Evolutionary conservation across 148 eudicot genomes (phyloP).

Genomic region (Rheum nobile): DNA sequence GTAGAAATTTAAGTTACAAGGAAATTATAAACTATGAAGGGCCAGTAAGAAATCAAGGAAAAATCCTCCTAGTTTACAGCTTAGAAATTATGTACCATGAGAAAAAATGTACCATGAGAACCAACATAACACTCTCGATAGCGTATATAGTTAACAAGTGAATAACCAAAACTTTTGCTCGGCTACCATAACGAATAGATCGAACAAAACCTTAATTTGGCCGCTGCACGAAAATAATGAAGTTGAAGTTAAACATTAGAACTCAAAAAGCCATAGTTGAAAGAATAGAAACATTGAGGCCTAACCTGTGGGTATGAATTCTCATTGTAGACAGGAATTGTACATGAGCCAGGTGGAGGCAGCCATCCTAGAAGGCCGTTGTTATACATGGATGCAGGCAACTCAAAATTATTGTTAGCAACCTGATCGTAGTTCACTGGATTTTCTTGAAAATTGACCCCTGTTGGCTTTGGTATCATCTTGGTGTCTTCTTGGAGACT

Average conservation of each 20-base stretch:
- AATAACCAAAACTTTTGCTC: not conserved
- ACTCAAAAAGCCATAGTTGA: not conserved
- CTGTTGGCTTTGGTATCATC: slow-evolving; percentile 22
- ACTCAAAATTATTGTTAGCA: slow-evolving; percentile 30
- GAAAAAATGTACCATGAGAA: not conserved
- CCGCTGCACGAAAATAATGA: slow-evolving; percentile 16
- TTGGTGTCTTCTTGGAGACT: slow-evolving; percentile 43
- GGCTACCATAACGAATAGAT: not conserved
- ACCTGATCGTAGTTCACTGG: slow-evolving; percentile 46
- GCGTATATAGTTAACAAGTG: not conserved
- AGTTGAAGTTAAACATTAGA: not conserved
- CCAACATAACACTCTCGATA: not conserved
- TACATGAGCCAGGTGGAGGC: slow-evolving; percentile 44
- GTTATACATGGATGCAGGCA: slow-evolving; percentile 45
- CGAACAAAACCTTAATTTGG: slow-evolving; percentile 16
- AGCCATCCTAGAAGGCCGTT: slow-evolving; percentile 42
- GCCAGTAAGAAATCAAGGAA: too few relatives aligned
- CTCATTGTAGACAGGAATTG: slow-evolving; percentile 41
- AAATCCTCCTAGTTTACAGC: slow-evolving; percentile 6
- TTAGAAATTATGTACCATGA: not conserved
- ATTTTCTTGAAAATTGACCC: slow-evolving; percentile 35
- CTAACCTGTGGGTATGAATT: slow-evolving; percentile 63
- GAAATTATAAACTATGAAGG: too few relatives aligned
- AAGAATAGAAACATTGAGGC: not conserved
- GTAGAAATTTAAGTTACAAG: slow-evolving; percentile 1